A percentile compares a stretch with the other conserved stretches of the same genome.
These are phyloP conservation scores for Spathaspora boniae DNA, from an alignment of 805 yeast genomes.

Conservation along the genomic window DNA sequence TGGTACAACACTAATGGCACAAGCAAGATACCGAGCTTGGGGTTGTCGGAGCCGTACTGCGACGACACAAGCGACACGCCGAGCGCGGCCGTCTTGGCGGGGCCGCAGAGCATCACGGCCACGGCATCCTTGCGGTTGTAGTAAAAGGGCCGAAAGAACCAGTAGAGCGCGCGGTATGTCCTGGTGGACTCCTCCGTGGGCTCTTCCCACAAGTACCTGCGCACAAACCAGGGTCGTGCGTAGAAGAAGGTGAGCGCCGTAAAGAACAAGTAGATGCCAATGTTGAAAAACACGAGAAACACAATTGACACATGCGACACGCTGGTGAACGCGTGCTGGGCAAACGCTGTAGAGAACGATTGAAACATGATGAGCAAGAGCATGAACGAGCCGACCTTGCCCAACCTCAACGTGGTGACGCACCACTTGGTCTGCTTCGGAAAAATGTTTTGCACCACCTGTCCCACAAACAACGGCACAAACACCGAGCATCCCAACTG, in stretches of 20 bases:
- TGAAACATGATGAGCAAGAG: constrained; percentile 72
- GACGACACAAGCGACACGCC: constrained; percentile 83
- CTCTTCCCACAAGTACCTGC: constrained; percentile 35
- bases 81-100: constrained; percentile 90
- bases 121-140: constrained; percentile 71
- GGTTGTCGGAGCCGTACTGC: constrained; percentile 65
- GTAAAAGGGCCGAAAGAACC: constrained; percentile 59
- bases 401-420: constrained; percentile 53
- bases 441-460: constrained; percentile 66
- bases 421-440: constrained; percentile 65
- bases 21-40: constrained; percentile 63
- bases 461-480: constrained; percentile 87
- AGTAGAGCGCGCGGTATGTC: constrained; percentile 44
- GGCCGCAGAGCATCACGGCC: constrained; percentile 81
- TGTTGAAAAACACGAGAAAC: constrained; percentile 76
- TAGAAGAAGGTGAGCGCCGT: constrained; percentile 57
- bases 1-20: constrained; percentile 86
- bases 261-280: constrained; percentile 76
- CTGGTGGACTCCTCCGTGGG: constrained; percentile 48
- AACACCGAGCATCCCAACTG: constrained; percentile 83
- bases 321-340: constrained; percentile 71
- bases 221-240: constrained; percentile 59
- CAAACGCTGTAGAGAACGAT: constrained; percentile 84
- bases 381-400: constrained; percentile 78
- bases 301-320: constrained; percentile 69